phyloP scores from a whole-genome alignment of 148 eudicot species.

The Fagopyrum homotropicum region DNA sequence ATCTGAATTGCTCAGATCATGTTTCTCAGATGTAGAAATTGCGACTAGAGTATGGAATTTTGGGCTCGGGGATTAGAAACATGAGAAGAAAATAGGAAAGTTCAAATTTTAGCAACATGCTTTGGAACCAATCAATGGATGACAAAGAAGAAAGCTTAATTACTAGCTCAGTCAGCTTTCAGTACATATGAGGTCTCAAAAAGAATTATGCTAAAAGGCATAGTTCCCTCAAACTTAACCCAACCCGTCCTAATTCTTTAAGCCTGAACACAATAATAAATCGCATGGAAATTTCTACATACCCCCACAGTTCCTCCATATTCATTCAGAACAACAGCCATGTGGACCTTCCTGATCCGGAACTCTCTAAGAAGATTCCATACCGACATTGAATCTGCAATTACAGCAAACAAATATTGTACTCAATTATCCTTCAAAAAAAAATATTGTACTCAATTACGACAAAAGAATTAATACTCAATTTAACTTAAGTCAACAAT shows the following conservation, averaged over 20 bases:
- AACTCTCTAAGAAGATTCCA: constrained; percentile 99
- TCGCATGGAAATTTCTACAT: constrained; percentile 25
- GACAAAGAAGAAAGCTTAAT: not conserved
- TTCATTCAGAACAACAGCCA: constrained; percentile 98
- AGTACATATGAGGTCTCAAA: not conserved
- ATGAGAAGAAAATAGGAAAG: not conserved
- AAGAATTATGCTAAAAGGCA: not conserved
- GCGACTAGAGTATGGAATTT: not conserved
- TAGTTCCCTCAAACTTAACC: not conserved
- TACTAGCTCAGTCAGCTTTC: not conserved
- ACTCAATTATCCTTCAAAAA: too few species aligned
- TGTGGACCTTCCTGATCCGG: constrained; percentile 97
- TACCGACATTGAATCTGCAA: constrained; percentile 97
- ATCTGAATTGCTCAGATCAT: not conserved
- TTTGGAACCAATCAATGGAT: not conserved
- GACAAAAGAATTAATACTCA: not conserved
- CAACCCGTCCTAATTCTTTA: not conserved
- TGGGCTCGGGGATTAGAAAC: not conserved
- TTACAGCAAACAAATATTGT: not conserved
- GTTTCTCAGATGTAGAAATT: not conserved
- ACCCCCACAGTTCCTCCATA: constrained; percentile 99
- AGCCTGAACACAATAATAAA: not conserved
- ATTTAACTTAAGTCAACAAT: constrained; percentile 16
- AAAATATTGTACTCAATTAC: too few species aligned
- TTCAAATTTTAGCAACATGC: not conserved